Base-by-base conservation (phyloP, 495 filamentous ascomycete genomes). In the Penicillium silybi region DNA sequence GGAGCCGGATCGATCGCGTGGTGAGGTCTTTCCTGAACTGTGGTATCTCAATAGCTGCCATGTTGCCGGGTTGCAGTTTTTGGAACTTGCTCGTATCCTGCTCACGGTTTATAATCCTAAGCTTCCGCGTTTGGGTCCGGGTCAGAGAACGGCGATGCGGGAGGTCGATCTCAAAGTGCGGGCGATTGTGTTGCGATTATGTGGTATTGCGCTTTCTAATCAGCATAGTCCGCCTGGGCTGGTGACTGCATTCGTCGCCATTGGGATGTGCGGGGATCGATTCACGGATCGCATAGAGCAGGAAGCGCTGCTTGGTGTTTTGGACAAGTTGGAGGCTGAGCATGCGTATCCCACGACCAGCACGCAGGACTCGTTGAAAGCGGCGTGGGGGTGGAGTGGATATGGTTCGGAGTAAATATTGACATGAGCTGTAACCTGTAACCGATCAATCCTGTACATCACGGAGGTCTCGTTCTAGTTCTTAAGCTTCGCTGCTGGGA, bases 91-190 rank as follows among this genome's bases (percentile, higher is more conserved):
- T 1, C 59, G 63, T 6, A 69, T 77, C 25, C 52, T 77, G 25
- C 64, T 77, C n/a, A 51, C 59, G 0, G 67, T 70, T 13, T 70
- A 74, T 52, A 67, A 76, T 47, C 74, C 73, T 2, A 61, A 58
- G 4, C 26, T 69, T 2, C 70, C 72, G 0, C 60, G 61, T 0
- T 23, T 75, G 10, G 72, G 74, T 0, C 57, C 59, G 1, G 51
- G 57, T 2, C 63, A 62, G 23, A 51, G 56, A 1, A 54, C 53
- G 10, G 50, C 51, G 7, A 58, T 59, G 53, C 45, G 57, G 6
- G 41, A 49, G 27, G 57, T 60, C 1, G 57, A 58, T 29, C 42
- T 23, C 4, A 34, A 59, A 18, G 52, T 65, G 2, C 65, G 66
- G 11, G 46, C 45, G 1, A 66, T 69, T 35, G 54, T 68, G 22